A percentile compares a stretch with the other conserved stretches of the same genome.
These are phyloP conservation scores for Paraconiothyrium brasiliense DNA, from an alignment of 2,329 filamentous ascomycete genomes.

Conservation along the genomic window DNA sequence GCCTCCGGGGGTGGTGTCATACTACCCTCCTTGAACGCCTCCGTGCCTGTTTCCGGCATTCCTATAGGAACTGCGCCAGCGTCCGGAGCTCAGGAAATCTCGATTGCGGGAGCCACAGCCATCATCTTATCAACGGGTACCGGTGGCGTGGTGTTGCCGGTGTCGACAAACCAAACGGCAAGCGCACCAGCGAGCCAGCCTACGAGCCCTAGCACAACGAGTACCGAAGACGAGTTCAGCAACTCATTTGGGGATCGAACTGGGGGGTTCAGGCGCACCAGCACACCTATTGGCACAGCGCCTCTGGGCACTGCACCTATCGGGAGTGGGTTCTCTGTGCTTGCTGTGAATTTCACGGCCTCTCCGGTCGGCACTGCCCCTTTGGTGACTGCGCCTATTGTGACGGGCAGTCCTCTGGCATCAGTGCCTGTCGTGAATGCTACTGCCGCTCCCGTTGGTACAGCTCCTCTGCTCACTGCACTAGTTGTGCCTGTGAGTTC, in stretches of 20 bases:
- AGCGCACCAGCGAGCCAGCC: constrained; percentile 19
- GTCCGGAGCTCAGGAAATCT: constrained; percentile 17
- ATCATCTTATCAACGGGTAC: constrained; percentile 16
- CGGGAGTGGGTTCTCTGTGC: not conserved
- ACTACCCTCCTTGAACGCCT: constrained; percentile 18
- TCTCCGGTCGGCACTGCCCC: constrained; percentile 1
- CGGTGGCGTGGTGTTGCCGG: constrained; percentile 9
- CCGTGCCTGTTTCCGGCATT: constrained; percentile 1
- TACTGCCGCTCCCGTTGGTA: constrained; percentile 1
- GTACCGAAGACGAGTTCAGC: constrained; percentile 5
- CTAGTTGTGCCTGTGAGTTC: not conserved
- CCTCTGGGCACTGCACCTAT: constrained; percentile 5
- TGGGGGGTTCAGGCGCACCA: constrained; percentile 9
- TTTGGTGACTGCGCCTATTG: not conserved
- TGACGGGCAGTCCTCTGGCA: not conserved
- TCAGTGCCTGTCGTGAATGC: not conserved
- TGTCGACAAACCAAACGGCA: constrained; percentile 17
- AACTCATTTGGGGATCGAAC: constrained; percentile 15
- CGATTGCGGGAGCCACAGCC: constrained; percentile 16
- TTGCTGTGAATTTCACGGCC: not conserved
- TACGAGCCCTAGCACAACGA: constrained; percentile 11
- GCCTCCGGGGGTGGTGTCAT: constrained; percentile 22
- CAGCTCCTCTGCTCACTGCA: not conserved
- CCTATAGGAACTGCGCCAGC: constrained; percentile 12
- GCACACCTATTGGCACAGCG: not conserved